A percentile compares a stretch with the other conserved stretches of the same genome.
phyloP scores from a whole-genome alignment of 805 yeast species.

The Starmerella bacillaris region DNA sequence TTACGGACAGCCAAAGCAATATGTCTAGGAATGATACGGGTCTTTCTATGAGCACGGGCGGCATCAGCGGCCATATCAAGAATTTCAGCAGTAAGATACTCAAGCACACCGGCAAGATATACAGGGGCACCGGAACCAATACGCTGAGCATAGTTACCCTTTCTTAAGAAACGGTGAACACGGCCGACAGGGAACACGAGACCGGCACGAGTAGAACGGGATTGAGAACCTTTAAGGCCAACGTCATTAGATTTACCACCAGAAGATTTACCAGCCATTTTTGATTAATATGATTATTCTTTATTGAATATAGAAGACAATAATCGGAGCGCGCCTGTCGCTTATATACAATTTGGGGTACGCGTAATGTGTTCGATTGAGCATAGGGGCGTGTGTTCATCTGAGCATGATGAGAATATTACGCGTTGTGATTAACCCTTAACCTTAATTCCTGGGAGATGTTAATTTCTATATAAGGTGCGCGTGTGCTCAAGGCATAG shows the following conservation, averaged over 20 bases:
- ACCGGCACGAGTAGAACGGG: constrained; percentile 73
- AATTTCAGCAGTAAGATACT: constrained; percentile 91
- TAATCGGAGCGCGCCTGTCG: constrained; percentile 3
- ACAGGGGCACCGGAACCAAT: constrained; percentile 85
- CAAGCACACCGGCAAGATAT: constrained; percentile 86
- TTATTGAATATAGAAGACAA: background rate
- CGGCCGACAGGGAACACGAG: constrained; percentile 84
- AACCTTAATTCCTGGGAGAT: background rate
- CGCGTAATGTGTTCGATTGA: constrained; percentile 6
- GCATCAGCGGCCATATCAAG: constrained; percentile 97
- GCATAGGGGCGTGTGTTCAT: constrained; percentile 11
- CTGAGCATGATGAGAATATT: constrained; percentile 9
- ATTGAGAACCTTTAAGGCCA: constrained; percentile 86
- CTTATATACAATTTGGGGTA: constrained; percentile 9
- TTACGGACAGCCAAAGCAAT: constrained; percentile 93
- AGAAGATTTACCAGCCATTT: constrained; percentile 65
- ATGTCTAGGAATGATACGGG: constrained; percentile 96
- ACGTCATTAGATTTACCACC: constrained; percentile 83
- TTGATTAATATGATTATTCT: constrained; percentile 13
- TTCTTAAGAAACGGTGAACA: constrained; percentile 88
- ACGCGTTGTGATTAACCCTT: background rate
- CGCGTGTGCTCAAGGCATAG: background rate
- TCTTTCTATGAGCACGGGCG: constrained; percentile 84
- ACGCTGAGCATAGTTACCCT: constrained; percentile 51
- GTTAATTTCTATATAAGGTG: background rate